These are phyloP conservation scores for Huiozyma sinensis DNA, from an alignment of 805 yeast genomes.

Conservation along the genomic window DNA sequence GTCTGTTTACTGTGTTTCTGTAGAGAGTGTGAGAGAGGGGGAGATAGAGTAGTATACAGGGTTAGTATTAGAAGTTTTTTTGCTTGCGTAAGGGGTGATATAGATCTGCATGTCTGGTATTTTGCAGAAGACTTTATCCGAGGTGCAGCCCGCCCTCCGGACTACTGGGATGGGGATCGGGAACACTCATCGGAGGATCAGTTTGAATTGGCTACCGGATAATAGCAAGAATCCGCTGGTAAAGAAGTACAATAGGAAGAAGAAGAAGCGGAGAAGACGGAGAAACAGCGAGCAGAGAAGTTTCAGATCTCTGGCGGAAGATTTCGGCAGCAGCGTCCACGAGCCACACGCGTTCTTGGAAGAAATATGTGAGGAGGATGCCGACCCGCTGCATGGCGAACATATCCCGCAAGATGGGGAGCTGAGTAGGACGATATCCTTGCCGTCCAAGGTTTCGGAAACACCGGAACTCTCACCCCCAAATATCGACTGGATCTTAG, in stretches of 20 bases:
- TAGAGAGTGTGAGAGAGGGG: too few species aligned
- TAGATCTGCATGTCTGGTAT: slow-evolving; percentile 15
- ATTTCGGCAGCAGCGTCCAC: slow-evolving; percentile 23
- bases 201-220: slow-evolving; percentile 32
- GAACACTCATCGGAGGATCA: slow-evolving; percentile 31
- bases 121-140: slow-evolving; percentile 24
- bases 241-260: slow-evolving; percentile 18
- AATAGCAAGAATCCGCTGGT: slow-evolving; percentile 34
- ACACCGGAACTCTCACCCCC: slow-evolving; percentile 25
- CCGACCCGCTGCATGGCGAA: background rate
- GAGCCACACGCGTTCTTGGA: slow-evolving; percentile 14
- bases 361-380: slow-evolving; percentile 18
- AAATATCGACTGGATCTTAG: slow-evolving; percentile 31
- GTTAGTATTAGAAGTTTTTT: too few species aligned
- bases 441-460: slow-evolving; percentile 33
- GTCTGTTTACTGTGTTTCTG: too few species aligned
- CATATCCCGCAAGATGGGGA: slow-evolving; percentile 15
- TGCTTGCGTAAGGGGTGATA: too few species aligned
- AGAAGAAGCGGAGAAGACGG: background rate
- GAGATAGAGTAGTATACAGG: too few species aligned
- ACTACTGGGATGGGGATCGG: slow-evolving; percentile 35
- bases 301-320: slow-evolving; percentile 32
- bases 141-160: slow-evolving; percentile 30
- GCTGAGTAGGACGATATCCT: slow-evolving; percentile 31
- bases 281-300: slow-evolving; percentile 27